Conservation (phyloP, 768 basidiomycete genomes). For the Podaxis sp. region DNA sequence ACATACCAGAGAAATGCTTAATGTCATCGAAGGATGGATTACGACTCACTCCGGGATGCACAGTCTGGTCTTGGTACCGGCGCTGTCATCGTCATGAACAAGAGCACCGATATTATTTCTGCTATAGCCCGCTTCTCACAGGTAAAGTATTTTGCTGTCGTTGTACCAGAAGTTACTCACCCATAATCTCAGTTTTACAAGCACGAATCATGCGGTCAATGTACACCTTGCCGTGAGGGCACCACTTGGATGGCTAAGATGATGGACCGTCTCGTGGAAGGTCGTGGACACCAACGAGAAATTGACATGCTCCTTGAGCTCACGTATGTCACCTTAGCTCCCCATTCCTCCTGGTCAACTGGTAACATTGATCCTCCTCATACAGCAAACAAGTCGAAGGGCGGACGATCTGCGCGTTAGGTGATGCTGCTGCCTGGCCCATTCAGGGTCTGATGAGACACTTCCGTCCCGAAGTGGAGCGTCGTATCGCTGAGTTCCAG, state of each 20-base stretch:
- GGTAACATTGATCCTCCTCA: constrained; percentile 14
- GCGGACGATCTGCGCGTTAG: constrained; percentile 94
- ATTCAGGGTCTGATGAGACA: constrained; percentile 98
- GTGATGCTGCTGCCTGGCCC: constrained; percentile 98
- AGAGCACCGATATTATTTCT: constrained; percentile 90
- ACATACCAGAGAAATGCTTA: constrained; percentile 13
- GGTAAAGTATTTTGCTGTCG: neutral
- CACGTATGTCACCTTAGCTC: constrained; percentile 53
- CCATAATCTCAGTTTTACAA: constrained; percentile 85
- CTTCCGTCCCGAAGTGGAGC: constrained; percentile 95
- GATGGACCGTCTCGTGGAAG: constrained; percentile 97
- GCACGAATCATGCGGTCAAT: constrained; percentile 98
- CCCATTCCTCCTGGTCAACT: constrained; percentile 1
- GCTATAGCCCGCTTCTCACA: constrained; percentile 89
- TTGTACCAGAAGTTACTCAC: neutral
- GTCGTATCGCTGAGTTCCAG: constrained; percentile 78
- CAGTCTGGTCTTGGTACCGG: constrained; percentile 97
- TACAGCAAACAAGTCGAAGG: constrained; percentile 93
- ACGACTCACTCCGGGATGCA: constrained; percentile 94
- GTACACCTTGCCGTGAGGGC: constrained; percentile 91
- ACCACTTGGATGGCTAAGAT: constrained; percentile 99
- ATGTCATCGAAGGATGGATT: constrained; percentile 77
- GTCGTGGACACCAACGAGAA: constrained; percentile 87
- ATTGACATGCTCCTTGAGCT: constrained; percentile 98
- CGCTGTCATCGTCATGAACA: constrained; percentile 99